These are phyloP conservation scores for Penicillium capsulatum DNA, from an alignment of 2,329 filamentous ascomycete species.

Conservation along the genomic window DNA sequence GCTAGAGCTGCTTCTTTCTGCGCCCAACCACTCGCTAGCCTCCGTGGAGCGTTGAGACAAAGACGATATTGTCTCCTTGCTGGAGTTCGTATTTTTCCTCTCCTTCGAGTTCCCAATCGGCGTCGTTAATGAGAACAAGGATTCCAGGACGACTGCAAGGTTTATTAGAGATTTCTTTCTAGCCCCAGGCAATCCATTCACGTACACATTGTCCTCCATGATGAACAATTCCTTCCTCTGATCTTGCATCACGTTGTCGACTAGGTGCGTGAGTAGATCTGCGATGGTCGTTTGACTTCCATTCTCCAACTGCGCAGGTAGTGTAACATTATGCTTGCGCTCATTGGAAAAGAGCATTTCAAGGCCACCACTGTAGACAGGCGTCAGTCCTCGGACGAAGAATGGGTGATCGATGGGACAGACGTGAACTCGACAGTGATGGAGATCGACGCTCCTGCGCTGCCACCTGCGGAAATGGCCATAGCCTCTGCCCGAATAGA, in stretches of 20 bases:
- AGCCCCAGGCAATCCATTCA: slow-evolving; percentile 23
- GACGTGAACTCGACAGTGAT: slow-evolving; percentile 74
- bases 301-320: slow-evolving; percentile 61
- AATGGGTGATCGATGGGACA: slow-evolving; percentile 20
- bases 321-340: slow-evolving; percentile 63
- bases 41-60: slow-evolving; percentile 93
- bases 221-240: slow-evolving; percentile 83
- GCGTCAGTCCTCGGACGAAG: slow-evolving; percentile 3
- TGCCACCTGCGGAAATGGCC: slow-evolving; percentile 5
- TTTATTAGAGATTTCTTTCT: slow-evolving; percentile 9
- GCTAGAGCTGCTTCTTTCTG: too few species aligned
- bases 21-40: slow-evolving; percentile 52
- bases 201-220: slow-evolving; percentile 81
- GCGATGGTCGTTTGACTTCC: slow-evolving; percentile 64
- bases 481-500: slow-evolving; percentile 1
- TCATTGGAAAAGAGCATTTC: slow-evolving; percentile 90
- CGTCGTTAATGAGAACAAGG: slow-evolving; percentile 93
- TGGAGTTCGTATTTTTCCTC: slow-evolving; percentile 86
- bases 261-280: slow-evolving; percentile 74
- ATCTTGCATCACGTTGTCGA: slow-evolving; percentile 79
- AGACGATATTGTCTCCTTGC: slow-evolving; percentile 79
- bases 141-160: slow-evolving; percentile 78
- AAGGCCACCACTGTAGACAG: slow-evolving; percentile 67
- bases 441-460: slow-evolving; percentile 40
- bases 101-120: slow-evolving; percentile 96